These are phyloP conservation scores for Boletus vermiculosoides DNA, from an alignment of 768 basidiomycete species.

Conservation along the genomic window DNA sequence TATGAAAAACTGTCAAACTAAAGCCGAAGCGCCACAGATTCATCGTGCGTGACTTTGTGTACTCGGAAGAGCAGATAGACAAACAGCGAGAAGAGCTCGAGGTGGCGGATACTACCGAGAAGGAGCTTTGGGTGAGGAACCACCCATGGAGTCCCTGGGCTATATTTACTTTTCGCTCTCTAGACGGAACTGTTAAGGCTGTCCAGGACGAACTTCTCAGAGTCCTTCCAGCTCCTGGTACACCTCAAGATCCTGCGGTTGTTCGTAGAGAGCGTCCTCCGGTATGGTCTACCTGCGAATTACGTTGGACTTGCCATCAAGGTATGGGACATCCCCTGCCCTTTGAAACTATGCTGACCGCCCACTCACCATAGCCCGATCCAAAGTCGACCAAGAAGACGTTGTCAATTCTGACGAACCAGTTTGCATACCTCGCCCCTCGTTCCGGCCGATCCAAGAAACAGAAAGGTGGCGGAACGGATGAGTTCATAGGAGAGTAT, in stretches of 20 bases:
- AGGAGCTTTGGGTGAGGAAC: conserved; percentile 89
- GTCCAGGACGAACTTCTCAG: conserved; percentile 94
- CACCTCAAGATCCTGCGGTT: conserved; percentile 90
- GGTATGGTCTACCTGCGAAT: conserved; percentile 93
- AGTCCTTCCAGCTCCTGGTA: conserved; percentile 90
- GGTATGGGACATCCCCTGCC: conserved; percentile 40
- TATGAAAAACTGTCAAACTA: not conserved
- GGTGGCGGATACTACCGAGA: conserved; percentile 81
- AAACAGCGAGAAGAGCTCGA: conserved; percentile 83
- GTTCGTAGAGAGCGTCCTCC: conserved; percentile 92
- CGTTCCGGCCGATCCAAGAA: conserved; percentile 52
- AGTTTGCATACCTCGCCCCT: conserved; percentile 81
- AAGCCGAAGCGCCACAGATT: conserved; percentile 52
- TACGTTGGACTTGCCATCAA: conserved; percentile 82
- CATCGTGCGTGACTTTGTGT: conserved; percentile 92
- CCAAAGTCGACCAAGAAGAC: conserved; percentile 80
- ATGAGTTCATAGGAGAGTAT: conserved; percentile 88
- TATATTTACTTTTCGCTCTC: conserved; percentile 1
- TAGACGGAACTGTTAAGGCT: conserved; percentile 90
- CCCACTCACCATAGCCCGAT: conserved; percentile 61
- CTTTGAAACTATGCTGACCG: conserved; percentile 1
- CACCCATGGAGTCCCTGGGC: not conserved
- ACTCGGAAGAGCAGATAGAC: conserved; percentile 74
- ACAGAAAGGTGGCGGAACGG: conserved; percentile 37
- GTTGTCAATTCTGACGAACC: conserved; percentile 64